phyloP scores from a whole-genome alignment of 495 filamentous ascomycete genomes.

The Penicillium ochrochloron region DNA sequence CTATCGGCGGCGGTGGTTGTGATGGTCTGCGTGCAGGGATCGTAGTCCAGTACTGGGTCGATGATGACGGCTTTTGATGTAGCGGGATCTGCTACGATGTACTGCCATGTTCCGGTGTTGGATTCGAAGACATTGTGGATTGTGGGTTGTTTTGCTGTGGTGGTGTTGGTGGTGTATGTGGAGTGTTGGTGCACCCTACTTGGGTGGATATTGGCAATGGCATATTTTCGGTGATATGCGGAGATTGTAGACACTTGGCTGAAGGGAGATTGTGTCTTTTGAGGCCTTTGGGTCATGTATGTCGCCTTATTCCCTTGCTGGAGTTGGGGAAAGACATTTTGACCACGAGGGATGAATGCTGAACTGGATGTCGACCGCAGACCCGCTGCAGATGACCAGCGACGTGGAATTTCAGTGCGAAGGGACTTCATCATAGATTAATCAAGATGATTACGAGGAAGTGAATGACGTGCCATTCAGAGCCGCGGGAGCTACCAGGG shows the following conservation, averaged over 20 bases:
- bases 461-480: background rate
- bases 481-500: background rate
- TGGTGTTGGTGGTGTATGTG: conserved; percentile 15
- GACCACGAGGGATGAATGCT: background rate
- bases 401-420: background rate
- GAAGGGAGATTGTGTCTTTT: background rate
- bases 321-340: too few relatives aligned
- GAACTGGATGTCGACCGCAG: background rate
- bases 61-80: conserved; percentile 57
- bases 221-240: background rate
- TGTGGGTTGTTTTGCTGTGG: conserved; percentile 32
- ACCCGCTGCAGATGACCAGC: background rate
- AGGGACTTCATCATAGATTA: background rate
- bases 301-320: conserved; percentile 1
- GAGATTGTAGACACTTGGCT: background rate
- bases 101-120: conserved; percentile 62
- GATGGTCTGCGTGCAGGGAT: conserved; percentile 50
- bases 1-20: conserved; percentile 54
- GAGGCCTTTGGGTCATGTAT: background rate
- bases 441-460: background rate
- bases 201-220: background rate
- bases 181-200: background rate
- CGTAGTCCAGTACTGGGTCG: conserved; percentile 64
- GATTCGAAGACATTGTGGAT: conserved; percentile 51
- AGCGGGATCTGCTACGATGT: conserved; percentile 58